phyloP scores from a whole-genome alignment of 2,329 filamentous ascomycete genomes.

The Pseudogymnoascus sp. region DNA sequence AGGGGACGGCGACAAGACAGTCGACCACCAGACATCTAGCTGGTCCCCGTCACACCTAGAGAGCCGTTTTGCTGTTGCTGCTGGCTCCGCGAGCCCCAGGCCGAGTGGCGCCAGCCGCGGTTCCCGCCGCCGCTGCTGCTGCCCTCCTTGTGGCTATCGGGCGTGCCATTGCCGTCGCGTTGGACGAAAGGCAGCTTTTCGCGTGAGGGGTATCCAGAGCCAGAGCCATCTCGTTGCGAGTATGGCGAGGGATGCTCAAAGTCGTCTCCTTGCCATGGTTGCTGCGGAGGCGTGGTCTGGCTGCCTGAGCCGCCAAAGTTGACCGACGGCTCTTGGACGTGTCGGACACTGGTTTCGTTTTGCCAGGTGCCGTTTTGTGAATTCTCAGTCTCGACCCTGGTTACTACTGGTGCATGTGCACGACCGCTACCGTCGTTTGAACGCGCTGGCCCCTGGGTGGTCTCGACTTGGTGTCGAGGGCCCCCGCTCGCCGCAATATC shows the following conservation, averaged over 20 bases:
- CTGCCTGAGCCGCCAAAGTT: conserved; percentile 30
- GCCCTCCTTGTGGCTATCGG: conserved; percentile 24
- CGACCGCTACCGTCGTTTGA: conserved; percentile 43
- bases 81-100: conserved; percentile 19
- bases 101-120: conserved; percentile 28
- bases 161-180: conserved; percentile 22
- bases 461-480: conserved; percentile 52
- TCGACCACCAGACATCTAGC: conserved; percentile 15
- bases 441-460: conserved; percentile 45
- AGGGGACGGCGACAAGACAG: neutral
- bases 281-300: conserved; percentile 43
- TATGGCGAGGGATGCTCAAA: conserved; percentile 24
- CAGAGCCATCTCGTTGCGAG: conserved; percentile 15
- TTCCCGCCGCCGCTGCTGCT: conserved; percentile 15
- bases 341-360: conserved; percentile 75
- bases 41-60: conserved; percentile 28
- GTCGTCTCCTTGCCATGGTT: conserved; percentile 36
- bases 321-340: conserved; percentile 55
- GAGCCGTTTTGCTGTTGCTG: conserved; percentile 26
- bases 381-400: conserved; percentile 78
- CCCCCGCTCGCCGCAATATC: conserved; percentile 53
- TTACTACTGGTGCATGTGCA: conserved; percentile 47
- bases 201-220: neutral
- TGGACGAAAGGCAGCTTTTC: neutral
- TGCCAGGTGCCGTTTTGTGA: conserved; percentile 63